These are phyloP conservation scores for Mortierella sp. DNA, from an alignment of 371 early-diverging fungal genomes.

Conservation along the genomic window DNA sequence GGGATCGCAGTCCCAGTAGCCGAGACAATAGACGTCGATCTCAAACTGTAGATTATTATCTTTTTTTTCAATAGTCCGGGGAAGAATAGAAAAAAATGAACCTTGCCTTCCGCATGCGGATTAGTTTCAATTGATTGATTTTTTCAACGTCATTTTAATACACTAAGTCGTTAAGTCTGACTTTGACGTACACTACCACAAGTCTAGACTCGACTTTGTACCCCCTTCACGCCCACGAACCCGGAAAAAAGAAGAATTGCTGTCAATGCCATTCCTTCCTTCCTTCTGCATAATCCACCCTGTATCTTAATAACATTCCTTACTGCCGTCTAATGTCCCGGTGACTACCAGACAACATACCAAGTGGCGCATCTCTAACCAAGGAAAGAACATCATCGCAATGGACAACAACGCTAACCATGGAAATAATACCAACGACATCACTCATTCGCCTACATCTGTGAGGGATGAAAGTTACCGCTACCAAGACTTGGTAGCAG, in stretches of 20 bases:
- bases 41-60: too few relatives aligned
- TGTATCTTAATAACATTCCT: too few relatives aligned
- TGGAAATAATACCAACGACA: constrained; percentile 2
- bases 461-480: constrained; percentile 31
- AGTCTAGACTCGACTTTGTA: too few relatives aligned
- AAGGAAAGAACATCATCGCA: constrained; percentile 13
- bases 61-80: neutral
- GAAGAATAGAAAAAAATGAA: neutral
- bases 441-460: neutral
- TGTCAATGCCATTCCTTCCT: too few relatives aligned
- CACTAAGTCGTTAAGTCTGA: too few relatives aligned
- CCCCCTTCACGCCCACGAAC: too few relatives aligned
- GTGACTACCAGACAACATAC: too few relatives aligned
- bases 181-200: too few relatives aligned
- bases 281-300: too few relatives aligned
- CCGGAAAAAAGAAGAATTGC: too few relatives aligned
- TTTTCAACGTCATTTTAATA: neutral
- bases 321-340: too few relatives aligned
- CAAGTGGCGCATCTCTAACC: neutral
- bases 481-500: constrained; percentile 15
- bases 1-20: neutral
- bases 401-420: constrained; percentile 3
- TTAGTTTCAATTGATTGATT: neutral
- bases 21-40: neutral
- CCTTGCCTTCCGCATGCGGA: neutral